These are phyloP conservation scores for Phaeoacremonium minimum DNA, from an alignment of 2,329 filamentous ascomycete species.

Conservation along the genomic window DNA sequence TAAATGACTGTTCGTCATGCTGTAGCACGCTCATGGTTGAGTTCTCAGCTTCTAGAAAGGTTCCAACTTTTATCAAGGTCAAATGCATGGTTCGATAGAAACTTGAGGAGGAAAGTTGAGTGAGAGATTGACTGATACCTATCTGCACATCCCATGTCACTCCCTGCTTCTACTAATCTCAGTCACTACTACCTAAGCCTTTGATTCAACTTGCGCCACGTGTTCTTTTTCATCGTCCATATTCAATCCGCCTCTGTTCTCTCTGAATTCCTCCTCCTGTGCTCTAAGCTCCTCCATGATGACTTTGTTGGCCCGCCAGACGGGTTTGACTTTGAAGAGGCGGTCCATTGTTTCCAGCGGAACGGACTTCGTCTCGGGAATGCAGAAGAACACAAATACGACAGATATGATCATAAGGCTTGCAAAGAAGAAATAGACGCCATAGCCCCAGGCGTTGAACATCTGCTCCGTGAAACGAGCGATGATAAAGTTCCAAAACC, in stretches of 20 bases:
- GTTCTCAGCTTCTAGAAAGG: too few species aligned
- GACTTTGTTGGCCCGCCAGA: slow-evolving; percentile 34
- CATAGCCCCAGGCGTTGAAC: slow-evolving; percentile 54
- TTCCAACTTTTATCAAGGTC: too few species aligned
- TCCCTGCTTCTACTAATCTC: too few species aligned
- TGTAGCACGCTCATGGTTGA: too few species aligned
- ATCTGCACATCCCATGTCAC: too few species aligned
- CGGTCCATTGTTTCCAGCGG: slow-evolving; percentile 62
- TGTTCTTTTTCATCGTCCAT: slow-evolving; percentile 18
- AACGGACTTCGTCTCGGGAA: slow-evolving; percentile 64
- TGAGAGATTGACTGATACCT: too few species aligned
- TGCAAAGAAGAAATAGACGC: slow-evolving; percentile 67
- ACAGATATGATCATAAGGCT: slow-evolving; percentile 54
- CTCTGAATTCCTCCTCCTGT: slow-evolving; percentile 28
- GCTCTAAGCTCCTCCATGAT: slow-evolving; percentile 37
- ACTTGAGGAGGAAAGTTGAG: too few species aligned
- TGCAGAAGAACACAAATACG: slow-evolving; percentile 56
- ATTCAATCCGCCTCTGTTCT: slow-evolving; percentile 12
- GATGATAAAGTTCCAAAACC: slow-evolving; percentile 70
- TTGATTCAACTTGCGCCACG: too few species aligned
- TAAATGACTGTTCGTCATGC: too few species aligned
- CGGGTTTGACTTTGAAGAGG: slow-evolving; percentile 49
- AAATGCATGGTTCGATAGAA: too few species aligned
- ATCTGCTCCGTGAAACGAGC: slow-evolving; percentile 64
- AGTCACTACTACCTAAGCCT: too few species aligned